A percentile compares a stretch with the other conserved stretches of the same genome.
Evolutionary conservation across 768 basidiomycete species (phyloP).

Genomic region (Termitomyces sp.): DNA sequence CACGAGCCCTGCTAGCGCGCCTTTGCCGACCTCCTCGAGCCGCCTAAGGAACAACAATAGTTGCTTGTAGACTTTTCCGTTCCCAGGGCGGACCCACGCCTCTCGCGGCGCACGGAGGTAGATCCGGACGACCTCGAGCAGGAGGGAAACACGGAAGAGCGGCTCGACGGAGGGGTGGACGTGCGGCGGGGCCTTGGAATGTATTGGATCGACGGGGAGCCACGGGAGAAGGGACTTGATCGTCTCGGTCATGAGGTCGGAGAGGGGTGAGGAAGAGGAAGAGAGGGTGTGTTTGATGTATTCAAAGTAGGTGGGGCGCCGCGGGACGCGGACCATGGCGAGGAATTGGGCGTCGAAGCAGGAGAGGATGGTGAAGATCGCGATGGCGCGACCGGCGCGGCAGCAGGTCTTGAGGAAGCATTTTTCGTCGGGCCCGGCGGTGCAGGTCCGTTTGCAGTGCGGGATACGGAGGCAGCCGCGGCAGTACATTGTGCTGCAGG

Average conservation of each 20-base stretch:
- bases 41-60: not conserved
- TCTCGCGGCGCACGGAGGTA: conserved; percentile 1
- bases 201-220: conserved; percentile 1
- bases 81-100: not conserved
- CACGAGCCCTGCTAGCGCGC: not conserved
- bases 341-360: conserved; percentile 7
- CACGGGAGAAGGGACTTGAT: not conserved
- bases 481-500: conserved; percentile 7
- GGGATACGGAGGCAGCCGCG: conserved; percentile 6
- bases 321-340: not conserved
- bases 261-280: not conserved
- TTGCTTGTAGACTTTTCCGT: not conserved
- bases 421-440: not conserved
- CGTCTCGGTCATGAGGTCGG: not conserved
- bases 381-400: conserved; percentile 9
- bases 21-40: not conserved
- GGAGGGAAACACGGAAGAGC: not conserved
- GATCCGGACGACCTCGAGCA: conserved; percentile 5
- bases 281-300: conserved; percentile 1
- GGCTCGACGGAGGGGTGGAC: not conserved
- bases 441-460: conserved; percentile 5
- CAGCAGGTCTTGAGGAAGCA: conserved; percentile 10
- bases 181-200: not conserved
- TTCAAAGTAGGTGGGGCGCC: not conserved
- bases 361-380: conserved; percentile 8